Evolutionary conservation across 257 asterid species (phyloP), one percentile per base, ranked within the genome.

Genomic region (Solanum infundibuliforme): DNA sequence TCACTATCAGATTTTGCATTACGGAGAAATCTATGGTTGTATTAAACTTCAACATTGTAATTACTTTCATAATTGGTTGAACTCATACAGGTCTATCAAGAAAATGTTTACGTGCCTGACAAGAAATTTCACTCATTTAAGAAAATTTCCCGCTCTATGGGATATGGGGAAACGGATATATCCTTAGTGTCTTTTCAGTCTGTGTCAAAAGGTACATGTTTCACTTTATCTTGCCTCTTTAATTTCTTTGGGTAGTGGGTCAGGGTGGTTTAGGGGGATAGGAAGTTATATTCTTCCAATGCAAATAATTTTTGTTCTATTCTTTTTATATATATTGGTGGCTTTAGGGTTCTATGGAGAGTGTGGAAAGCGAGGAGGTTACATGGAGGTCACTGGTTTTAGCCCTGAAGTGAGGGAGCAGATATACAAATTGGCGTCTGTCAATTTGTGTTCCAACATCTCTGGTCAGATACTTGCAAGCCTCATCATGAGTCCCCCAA

Each of bases 311-410:
- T 76, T 48, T 82, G 69, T 31, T 29, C 69, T 29, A 10, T 48
- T 82, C 23, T 74, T 86, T 23, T 46, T 11, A 8, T 36, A 31
- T 13, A 43, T 73, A 85, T 87, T 74, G 81, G 29, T 32, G 88
- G 23, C 72, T 87, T 79, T 83, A 97, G 99, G 99, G 48, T 95
- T 95, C 91, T 91, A 97, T 84, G 99, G 99, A 65, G 99, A 97
- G 90, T 97, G 98, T 83, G 99, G 99, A 90, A 97, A 95, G 89
- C 88, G 99, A 91, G 99, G 99, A 90, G 99, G 99, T 60, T 97
- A 95, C 90, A 97, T 97, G 99, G 99, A 97, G 90, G 90, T 97
- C 77, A 95, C 98, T 55, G 99, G 99, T 86, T 97, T 97, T 88
- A 90, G 95, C 87, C 98, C 99, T 69, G 94, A 92, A 62, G 89